Conservation (phyloP, 371 early-diverging fungal genomes). For the Saksenaea vasiformis region DNA sequence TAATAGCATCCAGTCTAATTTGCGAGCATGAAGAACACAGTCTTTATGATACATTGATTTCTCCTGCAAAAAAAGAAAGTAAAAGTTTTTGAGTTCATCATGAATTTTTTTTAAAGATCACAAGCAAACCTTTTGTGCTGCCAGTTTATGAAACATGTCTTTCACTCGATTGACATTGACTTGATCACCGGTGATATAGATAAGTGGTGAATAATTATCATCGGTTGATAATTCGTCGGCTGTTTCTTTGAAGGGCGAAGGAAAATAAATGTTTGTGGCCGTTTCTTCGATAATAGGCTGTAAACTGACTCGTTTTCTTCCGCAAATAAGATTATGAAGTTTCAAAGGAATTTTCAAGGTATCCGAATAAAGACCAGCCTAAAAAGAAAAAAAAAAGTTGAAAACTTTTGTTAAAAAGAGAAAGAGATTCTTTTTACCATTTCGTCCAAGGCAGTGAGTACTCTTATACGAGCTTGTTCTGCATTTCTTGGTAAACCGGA, state of each 20-base stretch:
- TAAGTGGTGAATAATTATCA: constrained; percentile 15
- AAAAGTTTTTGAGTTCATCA: not conserved
- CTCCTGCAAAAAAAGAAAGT: constrained; percentile 21
- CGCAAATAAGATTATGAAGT: constrained; percentile 68
- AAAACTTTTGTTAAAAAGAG: not conserved
- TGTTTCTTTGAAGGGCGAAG: constrained; percentile 58
- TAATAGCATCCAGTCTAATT: constrained; percentile 78
- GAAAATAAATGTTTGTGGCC: constrained; percentile 76
- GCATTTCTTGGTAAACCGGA: constrained; percentile 45
- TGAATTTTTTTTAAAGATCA: too few relatives aligned
- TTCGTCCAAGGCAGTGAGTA: constrained; percentile 47
- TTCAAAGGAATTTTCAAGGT: constrained; percentile 35
- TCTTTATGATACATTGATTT: constrained; percentile 55
- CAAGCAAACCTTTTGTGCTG: constrained; percentile 52
- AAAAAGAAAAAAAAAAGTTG: constrained; percentile 6
- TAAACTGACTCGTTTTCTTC: constrained; percentile 69
- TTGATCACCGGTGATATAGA: constrained; percentile 47
- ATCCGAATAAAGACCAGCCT: constrained; percentile 24
- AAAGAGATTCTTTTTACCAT: not conserved
- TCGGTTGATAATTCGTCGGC: constrained; percentile 17
- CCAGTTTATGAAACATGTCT: constrained; percentile 48
- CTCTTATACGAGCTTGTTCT: constrained; percentile 41
- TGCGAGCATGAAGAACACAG: constrained; percentile 50
- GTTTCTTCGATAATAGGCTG: constrained; percentile 74
- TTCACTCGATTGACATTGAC: constrained; percentile 42